Percentiles rank a stretch among this genome's conserved stretches.
These are phyloP conservation scores for Paramecium bursaria DNA, from an alignment of 73 alveolate species.

Conservation along the genomic window DNA sequence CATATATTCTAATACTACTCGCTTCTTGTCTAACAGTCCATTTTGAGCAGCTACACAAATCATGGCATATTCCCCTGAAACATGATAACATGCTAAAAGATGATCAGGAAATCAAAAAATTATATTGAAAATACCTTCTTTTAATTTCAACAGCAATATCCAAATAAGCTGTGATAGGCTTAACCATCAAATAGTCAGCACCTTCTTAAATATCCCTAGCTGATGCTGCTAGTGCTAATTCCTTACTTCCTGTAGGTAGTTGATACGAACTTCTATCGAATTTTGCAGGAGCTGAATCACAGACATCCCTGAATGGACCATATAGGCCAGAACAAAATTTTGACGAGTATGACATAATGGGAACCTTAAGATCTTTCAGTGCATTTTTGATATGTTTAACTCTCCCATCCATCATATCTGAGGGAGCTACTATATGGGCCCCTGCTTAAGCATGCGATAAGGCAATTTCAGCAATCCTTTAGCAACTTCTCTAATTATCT, in stretches of 20 bases:
- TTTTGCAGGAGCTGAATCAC: conserved; percentile 81
- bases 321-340: conserved; percentile 79
- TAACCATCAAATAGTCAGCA: conserved; percentile 86
- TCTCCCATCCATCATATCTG: conserved; percentile 90
- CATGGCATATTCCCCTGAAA: conserved; percentile 89
- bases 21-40: conserved; percentile 76
- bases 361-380: conserved; percentile 66
- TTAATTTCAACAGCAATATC: conserved; percentile 76
- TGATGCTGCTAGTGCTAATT: conserved; percentile 78
- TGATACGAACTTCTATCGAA: conserved; percentile 83
- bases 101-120: too few species aligned
- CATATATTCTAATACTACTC: conserved; percentile 76
- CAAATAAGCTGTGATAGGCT: conserved; percentile 81
- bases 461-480: conserved; percentile 73
- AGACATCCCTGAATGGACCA: conserved; percentile 90
- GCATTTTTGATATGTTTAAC: conserved; percentile 71
- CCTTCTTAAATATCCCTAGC: conserved; percentile 86
- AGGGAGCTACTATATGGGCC: conserved; percentile 84
- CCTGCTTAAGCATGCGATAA: conserved; percentile 75
- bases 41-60: conserved; percentile 77
- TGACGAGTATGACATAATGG: conserved; percentile 82
- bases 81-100: conserved; percentile 78
- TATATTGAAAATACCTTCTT: too few species aligned
- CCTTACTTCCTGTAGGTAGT: conserved; percentile 77
- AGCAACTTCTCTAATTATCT: conserved; percentile 70